phyloP scores from a whole-genome alignment of 352 stramenopile species.

The Albugo laibachii region DNA sequence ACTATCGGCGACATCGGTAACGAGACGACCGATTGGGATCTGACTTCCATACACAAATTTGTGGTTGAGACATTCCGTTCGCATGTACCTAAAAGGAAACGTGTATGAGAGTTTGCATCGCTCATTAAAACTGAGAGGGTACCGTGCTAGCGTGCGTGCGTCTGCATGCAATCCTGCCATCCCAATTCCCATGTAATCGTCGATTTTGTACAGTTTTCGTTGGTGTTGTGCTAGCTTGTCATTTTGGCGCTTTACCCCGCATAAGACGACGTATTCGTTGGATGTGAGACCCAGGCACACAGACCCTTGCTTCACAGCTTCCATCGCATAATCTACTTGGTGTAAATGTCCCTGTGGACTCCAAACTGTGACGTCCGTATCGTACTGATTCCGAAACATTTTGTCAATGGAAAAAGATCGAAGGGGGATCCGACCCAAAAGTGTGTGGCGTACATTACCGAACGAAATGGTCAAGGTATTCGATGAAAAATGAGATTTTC shows the following conservation, averaged over 20 bases:
- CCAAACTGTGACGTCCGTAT: slow-evolving; percentile 99
- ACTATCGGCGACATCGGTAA: slow-evolving; percentile 93
- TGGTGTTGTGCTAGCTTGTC: slow-evolving; percentile 88
- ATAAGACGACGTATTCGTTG: slow-evolving; percentile 86
- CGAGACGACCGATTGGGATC: slow-evolving; percentile 87
- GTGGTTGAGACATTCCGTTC: slow-evolving; percentile 97
- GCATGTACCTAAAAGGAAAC: slow-evolving; percentile 66
- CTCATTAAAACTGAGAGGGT: background rate
- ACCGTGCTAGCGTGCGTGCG: slow-evolving; percentile 83
- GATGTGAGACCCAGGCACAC: slow-evolving; percentile 90
- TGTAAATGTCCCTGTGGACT: slow-evolving; percentile 96
- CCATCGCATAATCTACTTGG: slow-evolving; percentile 95
- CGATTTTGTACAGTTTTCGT: slow-evolving; percentile 98
- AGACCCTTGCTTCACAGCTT: slow-evolving; percentile 92
- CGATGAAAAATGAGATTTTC: background rate
- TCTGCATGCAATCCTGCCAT: slow-evolving; percentile 97
- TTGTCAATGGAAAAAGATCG: slow-evolving; percentile 15
- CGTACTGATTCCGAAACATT: slow-evolving; percentile 99
- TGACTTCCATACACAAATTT: slow-evolving; percentile 97
- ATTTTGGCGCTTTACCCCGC: slow-evolving; percentile 68
- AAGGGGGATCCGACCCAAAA: too few relatives aligned
- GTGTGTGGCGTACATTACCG: too few relatives aligned
- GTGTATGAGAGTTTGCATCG: background rate
- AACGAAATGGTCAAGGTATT: slow-evolving; percentile 5
- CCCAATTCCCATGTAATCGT: slow-evolving; percentile 95